Percentiles rank a stretch among this genome's conserved stretches.
These are phyloP conservation scores for Picochlorum sp. DNA, from an alignment of 139 green algal genomes.

Conservation along the genomic window DNA sequence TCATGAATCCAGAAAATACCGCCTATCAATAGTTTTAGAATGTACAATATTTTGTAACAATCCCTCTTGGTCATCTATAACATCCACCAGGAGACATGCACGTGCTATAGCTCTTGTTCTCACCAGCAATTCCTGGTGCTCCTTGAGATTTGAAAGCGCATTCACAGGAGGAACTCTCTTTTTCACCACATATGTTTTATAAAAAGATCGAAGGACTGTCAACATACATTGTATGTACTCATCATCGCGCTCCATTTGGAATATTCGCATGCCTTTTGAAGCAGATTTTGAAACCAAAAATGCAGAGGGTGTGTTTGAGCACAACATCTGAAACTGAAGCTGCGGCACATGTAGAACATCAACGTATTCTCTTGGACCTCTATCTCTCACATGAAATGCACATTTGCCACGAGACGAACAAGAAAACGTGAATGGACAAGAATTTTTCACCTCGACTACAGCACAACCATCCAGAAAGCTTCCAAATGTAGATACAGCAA, in stretches of 20 bases:
- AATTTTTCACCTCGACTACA: slow-evolving; percentile 74
- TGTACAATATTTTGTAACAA: not conserved
- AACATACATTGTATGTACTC: slow-evolving; percentile 44
- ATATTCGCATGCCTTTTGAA: slow-evolving; percentile 44
- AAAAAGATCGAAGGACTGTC: slow-evolving; percentile 24
- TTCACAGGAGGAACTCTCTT: slow-evolving; percentile 17
- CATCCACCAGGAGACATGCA: not conserved
- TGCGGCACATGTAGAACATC: slow-evolving; percentile 55
- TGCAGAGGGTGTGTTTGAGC: slow-evolving; percentile 20
- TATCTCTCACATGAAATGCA: slow-evolving; percentile 27
- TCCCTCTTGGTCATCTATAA: not conserved
- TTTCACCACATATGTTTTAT: slow-evolving; percentile 17
- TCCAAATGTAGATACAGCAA: not conserved
- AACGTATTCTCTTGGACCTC: slow-evolving; percentile 26
- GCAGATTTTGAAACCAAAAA: slow-evolving; percentile 56
- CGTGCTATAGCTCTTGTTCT: slow-evolving; percentile 12
- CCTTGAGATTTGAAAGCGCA: slow-evolving; percentile 22
- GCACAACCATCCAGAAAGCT: slow-evolving; percentile 10
- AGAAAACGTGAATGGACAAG: slow-evolving; percentile 47
- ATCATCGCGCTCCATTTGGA: slow-evolving; percentile 43
- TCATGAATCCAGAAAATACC: not conserved
- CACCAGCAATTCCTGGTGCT: slow-evolving; percentile 34
- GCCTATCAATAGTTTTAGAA: not conserved
- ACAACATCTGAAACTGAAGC: slow-evolving; percentile 69
- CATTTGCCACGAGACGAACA: not conserved